Conservation (phyloP, 306 rosid species). For the Castanopsis chinensis region DNA sequence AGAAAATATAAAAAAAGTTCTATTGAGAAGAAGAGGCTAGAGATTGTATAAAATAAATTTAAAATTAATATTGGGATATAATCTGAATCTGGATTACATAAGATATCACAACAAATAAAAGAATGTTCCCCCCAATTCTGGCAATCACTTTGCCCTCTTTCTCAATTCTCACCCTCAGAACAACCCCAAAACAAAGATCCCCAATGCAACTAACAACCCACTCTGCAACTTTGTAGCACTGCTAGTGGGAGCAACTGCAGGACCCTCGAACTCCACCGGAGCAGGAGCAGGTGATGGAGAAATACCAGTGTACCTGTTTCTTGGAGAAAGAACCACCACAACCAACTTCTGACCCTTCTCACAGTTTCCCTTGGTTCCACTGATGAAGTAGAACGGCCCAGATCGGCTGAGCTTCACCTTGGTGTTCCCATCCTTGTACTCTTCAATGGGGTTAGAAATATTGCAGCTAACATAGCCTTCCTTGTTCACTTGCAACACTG, state of each 20-base stretch:
- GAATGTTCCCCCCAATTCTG: not conserved
- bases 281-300: slow-evolving; percentile 85
- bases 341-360: slow-evolving; percentile 73
- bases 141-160: not conserved
- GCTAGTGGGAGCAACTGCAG: slow-evolving; percentile 87
- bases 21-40: not conserved
- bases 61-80: not conserved
- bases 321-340: slow-evolving; percentile 73
- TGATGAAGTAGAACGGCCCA: slow-evolving; percentile 78
- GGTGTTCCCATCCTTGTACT: slow-evolving; percentile 59
- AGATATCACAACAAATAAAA: slow-evolving; percentile 20
- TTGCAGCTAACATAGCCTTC: slow-evolving; percentile 64
- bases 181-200: slow-evolving; percentile 37
- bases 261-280: slow-evolving; percentile 50
- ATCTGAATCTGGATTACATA: not conserved
- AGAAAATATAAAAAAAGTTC: no score
- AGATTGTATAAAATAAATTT: not conserved
- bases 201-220: slow-evolving; percentile 39
- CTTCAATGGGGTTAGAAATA: slow-evolving; percentile 37
- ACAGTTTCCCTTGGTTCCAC: slow-evolving; percentile 78
- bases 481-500: slow-evolving; percentile 67
- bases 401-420: slow-evolving; percentile 60
- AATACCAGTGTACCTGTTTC: slow-evolving; percentile 21
- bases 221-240: slow-evolving; percentile 34
- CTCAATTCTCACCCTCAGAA: slow-evolving; percentile 15